Base-by-base conservation (phyloP, 495 filamentous ascomycete species). In the Aspergillus cavernicola region DNA sequence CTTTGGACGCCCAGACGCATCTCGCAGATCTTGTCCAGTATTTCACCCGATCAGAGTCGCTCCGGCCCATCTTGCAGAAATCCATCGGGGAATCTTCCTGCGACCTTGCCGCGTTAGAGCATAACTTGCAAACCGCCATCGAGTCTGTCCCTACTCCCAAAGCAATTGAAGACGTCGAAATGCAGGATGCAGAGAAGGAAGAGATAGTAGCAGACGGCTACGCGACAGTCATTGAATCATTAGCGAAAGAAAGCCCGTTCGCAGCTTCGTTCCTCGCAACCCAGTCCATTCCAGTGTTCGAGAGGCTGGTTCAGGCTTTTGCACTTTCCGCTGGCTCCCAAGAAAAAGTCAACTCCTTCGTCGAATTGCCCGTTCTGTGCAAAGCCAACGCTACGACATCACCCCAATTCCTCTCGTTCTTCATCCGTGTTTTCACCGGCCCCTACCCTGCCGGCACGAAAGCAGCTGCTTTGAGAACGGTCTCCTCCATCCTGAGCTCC, bases 371-470 rank as follows among this genome's bases (percentile, higher is more conserved):
- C 13, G 70, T 85, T 33, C 73, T 92, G 24, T 74, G 76, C 28
- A 82, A 77, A 40, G 57, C 77, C 6, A 62, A 72, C 20, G 84
- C 81, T 0, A 66, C 74, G 13, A 75, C 81, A 41, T 76, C 82
- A 2, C 79, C 85, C 8, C 79, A 89, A 33, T 87, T 86, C 50
- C 64, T 92, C 60, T 87, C 85, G 4, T 92, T 97, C 64, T 85
- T 92, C 50, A 73, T 84, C 50, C 77, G 82, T 33, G 77, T 90
- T 16, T 88, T 90, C 81, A 88, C 85, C 50, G 81, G 86, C 0
- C 75, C 78, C 12, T 84, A 84, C 55, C 86, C 89, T 23, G 80
- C 78, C 15, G 68, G 85, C 35, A 85, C 83, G 12, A 81, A 86
- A 55, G 74, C 77, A 22, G 78, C 83, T 16, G 90, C 91, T 4